Percentiles rank a stretch among this genome's conserved stretches.
These are phyloP conservation scores for Apocynum venetum DNA, from an alignment of 257 asterid genomes.

Conservation along the genomic window DNA sequence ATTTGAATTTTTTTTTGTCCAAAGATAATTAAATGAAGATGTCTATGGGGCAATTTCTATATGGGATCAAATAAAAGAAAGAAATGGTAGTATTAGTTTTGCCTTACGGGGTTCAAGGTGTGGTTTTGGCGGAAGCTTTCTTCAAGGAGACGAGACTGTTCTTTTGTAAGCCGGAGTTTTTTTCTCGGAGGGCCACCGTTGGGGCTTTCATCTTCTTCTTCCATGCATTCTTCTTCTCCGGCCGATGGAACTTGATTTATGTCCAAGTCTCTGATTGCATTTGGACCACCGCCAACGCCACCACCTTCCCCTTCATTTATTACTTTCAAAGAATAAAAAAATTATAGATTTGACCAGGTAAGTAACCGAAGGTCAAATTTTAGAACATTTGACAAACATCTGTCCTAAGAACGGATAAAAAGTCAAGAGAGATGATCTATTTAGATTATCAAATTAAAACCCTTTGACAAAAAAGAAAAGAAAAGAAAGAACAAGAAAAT, in stretches of 20 bases:
- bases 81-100: neutral
- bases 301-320: conserved; percentile 36
- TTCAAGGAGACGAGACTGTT: conserved; percentile 77
- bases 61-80: neutral
- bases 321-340: neutral
- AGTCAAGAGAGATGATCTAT: neutral
- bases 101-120: conserved; percentile 62
- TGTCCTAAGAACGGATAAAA: conserved; percentile 1
- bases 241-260: conserved; percentile 55
- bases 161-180: conserved; percentile 69
- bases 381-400: conserved; percentile 2
- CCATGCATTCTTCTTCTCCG: conserved; percentile 44
- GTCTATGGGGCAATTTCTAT: no score
- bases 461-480: neutral
- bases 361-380: conserved; percentile 10
- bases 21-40: no score
- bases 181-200: conserved; percentile 47
- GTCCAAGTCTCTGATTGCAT: conserved; percentile 43
- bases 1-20: no score
- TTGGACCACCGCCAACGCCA: conserved; percentile 12
- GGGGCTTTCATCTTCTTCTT: conserved; percentile 46
- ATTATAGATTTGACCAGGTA: conserved; percentile 1
- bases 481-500: neutral
- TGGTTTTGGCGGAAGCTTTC: conserved; percentile 64
- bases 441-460: neutral